Evolutionary conservation across 2,329 filamentous ascomycete genomes (phyloP).

Genomic region (Cryphonectria radicalis): DNA sequence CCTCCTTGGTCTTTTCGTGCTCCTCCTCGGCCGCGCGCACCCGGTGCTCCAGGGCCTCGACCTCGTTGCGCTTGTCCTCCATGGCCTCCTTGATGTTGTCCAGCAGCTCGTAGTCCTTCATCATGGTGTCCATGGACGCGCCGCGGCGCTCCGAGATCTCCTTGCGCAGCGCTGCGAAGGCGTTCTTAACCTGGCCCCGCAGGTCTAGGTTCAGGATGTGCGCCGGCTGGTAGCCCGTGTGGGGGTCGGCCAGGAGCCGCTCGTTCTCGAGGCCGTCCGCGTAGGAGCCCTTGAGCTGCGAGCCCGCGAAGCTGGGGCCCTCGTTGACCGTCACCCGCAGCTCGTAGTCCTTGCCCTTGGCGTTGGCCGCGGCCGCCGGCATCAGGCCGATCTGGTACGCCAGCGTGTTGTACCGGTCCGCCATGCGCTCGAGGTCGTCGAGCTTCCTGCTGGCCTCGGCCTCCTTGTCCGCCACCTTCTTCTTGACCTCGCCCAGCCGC

Average conservation of each 20-base stretch:
- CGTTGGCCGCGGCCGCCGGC: conserved; percentile 80
- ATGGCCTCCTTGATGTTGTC: conserved; percentile 96
- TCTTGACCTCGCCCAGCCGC: conserved; percentile 84
- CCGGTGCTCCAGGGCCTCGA: conserved; percentile 87
- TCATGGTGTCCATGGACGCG: conserved; percentile 82
- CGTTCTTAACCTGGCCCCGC: conserved; percentile 78
- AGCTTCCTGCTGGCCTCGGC: conserved; percentile 82
- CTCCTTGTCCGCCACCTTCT: conserved; percentile 82
- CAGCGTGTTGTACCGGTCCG: conserved; percentile 90
- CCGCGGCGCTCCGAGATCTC: conserved; percentile 90
- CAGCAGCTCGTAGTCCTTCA: conserved; percentile 91
- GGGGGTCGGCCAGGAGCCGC: conserved; percentile 78
- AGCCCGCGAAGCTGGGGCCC: conserved; percentile 74
- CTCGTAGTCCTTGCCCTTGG: conserved; percentile 84
- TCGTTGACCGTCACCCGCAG: conserved; percentile 82
- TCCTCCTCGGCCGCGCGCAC: conserved; percentile 89
- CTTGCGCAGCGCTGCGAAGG: conserved; percentile 78
- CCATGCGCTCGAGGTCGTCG: conserved; percentile 87
- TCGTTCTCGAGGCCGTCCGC: conserved; percentile 60
- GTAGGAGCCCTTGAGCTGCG: conserved; percentile 54
- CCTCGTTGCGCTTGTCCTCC: conserved; percentile 91
- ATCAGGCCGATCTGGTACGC: conserved; percentile 94
- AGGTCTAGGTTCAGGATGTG: conserved; percentile 90
- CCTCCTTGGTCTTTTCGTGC: conserved; percentile 90
- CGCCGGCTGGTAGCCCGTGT: conserved; percentile 86